These are phyloP conservation scores for Lobosporangium transversale DNA, from an alignment of 192 early-diverging fungal species.

Conservation along the genomic window DNA sequence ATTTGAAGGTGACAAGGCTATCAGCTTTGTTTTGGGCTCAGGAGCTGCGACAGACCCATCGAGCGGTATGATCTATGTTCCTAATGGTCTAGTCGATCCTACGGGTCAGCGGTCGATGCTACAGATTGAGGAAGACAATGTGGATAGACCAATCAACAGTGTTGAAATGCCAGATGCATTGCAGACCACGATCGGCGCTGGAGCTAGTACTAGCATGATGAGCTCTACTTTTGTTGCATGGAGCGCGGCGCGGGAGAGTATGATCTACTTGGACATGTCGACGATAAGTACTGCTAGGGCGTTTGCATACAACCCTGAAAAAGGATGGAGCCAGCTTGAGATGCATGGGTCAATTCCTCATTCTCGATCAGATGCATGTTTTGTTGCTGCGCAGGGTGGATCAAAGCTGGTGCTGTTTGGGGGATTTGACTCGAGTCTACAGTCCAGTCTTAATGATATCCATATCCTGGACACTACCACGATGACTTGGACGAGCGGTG, in stretches of 20 bases:
- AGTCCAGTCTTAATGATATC: background rate
- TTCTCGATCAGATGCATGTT: background rate
- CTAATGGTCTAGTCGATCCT: slow-evolving; percentile 5
- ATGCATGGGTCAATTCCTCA: background rate
- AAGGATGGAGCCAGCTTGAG: background rate
- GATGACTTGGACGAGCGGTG: background rate
- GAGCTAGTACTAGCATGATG: background rate
- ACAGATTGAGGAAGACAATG: background rate
- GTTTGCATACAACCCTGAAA: background rate
- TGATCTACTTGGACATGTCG: background rate
- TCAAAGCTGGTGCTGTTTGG: slow-evolving; percentile 11
- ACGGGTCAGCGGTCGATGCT: background rate
- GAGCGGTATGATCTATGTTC: slow-evolving; percentile 4
- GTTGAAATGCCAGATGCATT: background rate
- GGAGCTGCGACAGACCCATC: slow-evolving; percentile 1
- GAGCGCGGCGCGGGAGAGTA: background rate
- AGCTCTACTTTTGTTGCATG: slow-evolving; percentile 3
- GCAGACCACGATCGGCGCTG: background rate
- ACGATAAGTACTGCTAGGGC: background rate
- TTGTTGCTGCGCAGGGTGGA: background rate
- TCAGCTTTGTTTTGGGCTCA: background rate
- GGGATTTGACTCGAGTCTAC: background rate
- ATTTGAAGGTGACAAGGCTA: no score
- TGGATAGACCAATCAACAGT: background rate
- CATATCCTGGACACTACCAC: background rate